A percentile compares a stretch with the other conserved stretches of the same genome.
Conservation (phyloP, 805 yeast genomes). For the Vanderwaltozyma yarrowii region DNA sequence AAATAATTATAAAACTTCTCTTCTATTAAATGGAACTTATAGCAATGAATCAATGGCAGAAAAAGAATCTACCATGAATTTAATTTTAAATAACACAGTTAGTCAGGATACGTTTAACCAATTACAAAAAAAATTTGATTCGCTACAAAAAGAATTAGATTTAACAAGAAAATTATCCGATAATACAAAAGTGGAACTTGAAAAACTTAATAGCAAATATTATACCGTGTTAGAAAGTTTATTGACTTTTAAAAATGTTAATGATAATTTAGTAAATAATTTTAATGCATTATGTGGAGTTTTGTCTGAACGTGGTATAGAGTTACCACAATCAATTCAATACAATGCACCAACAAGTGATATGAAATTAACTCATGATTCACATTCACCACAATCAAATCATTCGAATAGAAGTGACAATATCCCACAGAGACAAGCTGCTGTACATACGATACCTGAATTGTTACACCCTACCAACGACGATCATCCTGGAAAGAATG, state of each 20-base stretch:
- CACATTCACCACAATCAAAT: neutral
- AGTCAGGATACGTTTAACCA: conserved; percentile 18
- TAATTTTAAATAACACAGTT: conserved; percentile 17
- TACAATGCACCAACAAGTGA: neutral
- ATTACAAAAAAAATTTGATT: conserved; percentile 29
- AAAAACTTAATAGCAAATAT: conserved; percentile 44
- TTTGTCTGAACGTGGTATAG: conserved; percentile 49
- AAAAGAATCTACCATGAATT: conserved; percentile 8
- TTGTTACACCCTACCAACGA: too few species aligned
- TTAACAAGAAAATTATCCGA: conserved; percentile 16
- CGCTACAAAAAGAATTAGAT: conserved; percentile 22
- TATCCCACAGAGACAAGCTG: too few species aligned
- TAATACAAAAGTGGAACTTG: conserved; percentile 28
- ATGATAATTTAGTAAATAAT: conserved; percentile 47
- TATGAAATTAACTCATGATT: neutral
- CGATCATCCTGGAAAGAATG: too few species aligned
- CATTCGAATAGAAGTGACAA: too few species aligned
- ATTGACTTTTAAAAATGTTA: conserved; percentile 43
- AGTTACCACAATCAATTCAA: conserved; percentile 41
- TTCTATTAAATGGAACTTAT: conserved; percentile 22
- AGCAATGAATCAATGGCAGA: conserved; percentile 20
- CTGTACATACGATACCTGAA: too few species aligned
- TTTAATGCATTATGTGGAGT: conserved; percentile 41
- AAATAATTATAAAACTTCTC: conserved; percentile 15
- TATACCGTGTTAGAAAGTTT: conserved; percentile 54